phyloP scores from a whole-genome alignment of 2,329 filamentous ascomycete species.

The Colletotrichum spinosum region DNA sequence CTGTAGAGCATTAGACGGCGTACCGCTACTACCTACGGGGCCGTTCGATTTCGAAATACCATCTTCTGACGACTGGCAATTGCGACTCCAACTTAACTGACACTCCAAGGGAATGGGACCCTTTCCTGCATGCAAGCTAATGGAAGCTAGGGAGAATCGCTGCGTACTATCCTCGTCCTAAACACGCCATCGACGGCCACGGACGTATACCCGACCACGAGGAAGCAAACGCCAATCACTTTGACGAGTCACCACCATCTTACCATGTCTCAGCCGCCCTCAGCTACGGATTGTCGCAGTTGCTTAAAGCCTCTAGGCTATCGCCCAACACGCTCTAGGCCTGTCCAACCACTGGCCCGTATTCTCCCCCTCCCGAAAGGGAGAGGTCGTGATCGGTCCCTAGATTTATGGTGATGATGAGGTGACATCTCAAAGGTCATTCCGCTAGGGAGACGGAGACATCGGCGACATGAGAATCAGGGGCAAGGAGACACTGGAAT shows the following conservation, averaged over 20 bases:
- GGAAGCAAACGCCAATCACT: neutral
- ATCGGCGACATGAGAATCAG: constrained; percentile 6
- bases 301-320: constrained; percentile 8
- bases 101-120: constrained; percentile 29
- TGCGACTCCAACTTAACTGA: constrained; percentile 35
- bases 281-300: constrained; percentile 14
- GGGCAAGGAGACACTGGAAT: constrained; percentile 12
- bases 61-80: constrained; percentile 12
- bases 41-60: constrained; percentile 21
- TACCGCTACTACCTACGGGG: neutral
- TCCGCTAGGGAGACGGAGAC: constrained; percentile 7
- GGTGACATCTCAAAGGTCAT: neutral
- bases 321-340: constrained; percentile 3
- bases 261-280: constrained; percentile 23
- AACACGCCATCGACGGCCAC: constrained; percentile 11
- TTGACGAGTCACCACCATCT: neutral
- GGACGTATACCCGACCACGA: constrained; percentile 9
- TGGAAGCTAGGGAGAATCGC: constrained; percentile 24
- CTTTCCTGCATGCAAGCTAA: constrained; percentile 29
- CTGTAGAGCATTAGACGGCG: neutral
- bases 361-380: constrained; percentile 6
- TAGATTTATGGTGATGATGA: neutral
- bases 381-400: constrained; percentile 16
- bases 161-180: constrained; percentile 9
- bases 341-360: constrained; percentile 8